A percentile compares a stretch with the other conserved stretches of the same genome.
These are phyloP conservation scores for Phaeolepiota aurea DNA, from an alignment of 768 basidiomycete species.

Conservation along the genomic window DNA sequence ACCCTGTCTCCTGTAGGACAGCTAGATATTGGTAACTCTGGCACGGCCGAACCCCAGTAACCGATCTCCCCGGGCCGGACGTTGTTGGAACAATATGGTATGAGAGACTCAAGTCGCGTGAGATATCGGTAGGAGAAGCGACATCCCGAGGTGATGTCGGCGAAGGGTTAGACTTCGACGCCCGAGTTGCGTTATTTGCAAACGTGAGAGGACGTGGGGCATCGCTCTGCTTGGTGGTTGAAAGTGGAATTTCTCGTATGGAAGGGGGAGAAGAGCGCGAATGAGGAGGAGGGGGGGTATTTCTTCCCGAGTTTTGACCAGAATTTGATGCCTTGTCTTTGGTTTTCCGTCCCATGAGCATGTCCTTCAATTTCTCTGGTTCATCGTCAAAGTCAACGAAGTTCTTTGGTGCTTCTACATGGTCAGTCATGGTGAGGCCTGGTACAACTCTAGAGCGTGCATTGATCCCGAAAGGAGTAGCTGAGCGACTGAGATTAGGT, in stretches of 20 bases:
- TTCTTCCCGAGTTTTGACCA: slow-evolving; percentile 8
- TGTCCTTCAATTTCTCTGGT: slow-evolving; percentile 63
- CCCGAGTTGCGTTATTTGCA: too few species aligned
- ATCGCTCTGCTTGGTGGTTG: too few species aligned
- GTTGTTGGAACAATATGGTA: slow-evolving; percentile 43
- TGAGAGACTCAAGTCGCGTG: slow-evolving; percentile 20
- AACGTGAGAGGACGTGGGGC: too few species aligned
- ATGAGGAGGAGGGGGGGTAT: not conserved
- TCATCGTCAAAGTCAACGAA: slow-evolving; percentile 81
- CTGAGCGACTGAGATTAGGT: slow-evolving; percentile 20
- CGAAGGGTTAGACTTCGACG: slow-evolving; percentile 28
- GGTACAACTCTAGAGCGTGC: slow-evolving; percentile 59
- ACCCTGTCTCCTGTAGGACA: slow-evolving; percentile 64
- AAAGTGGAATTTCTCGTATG: too few species aligned
- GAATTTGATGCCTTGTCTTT: slow-evolving; percentile 26
- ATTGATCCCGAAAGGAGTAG: slow-evolving; percentile 43
- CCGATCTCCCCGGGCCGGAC: slow-evolving; percentile 25
- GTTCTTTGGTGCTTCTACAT: slow-evolving; percentile 70
- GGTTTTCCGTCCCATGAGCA: slow-evolving; percentile 48
- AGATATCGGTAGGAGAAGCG: slow-evolving; percentile 14
- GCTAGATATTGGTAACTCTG: slow-evolving; percentile 29
- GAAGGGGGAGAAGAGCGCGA: not conserved
- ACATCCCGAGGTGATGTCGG: slow-evolving; percentile 27
- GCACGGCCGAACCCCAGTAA: slow-evolving; percentile 34
- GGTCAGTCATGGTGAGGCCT: slow-evolving; percentile 60